A percentile compares a stretch with the other conserved stretches of the same genome.
phyloP scores from a whole-genome alignment of 148 eudicot genomes.

The Rheum nobile region DNA sequence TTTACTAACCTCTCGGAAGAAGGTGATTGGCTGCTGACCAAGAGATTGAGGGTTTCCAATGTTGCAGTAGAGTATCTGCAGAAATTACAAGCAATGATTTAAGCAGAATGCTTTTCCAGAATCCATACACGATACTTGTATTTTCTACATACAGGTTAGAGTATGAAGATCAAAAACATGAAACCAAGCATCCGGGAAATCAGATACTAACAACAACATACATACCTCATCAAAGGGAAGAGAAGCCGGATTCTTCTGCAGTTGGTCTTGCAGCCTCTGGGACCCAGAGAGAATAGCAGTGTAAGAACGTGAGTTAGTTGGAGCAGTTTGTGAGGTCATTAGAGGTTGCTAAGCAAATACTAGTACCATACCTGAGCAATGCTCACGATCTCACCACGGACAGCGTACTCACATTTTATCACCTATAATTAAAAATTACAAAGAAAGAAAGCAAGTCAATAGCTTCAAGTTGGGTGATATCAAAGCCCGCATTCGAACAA shows the following conservation, averaged over 20 bases:
- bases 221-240: constrained; percentile 89
- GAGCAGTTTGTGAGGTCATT: too few species aligned
- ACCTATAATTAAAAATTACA: background rate
- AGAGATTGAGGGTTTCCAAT: constrained; percentile 97
- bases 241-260: constrained; percentile 55
- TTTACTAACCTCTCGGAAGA: constrained; percentile 72
- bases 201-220: background rate
- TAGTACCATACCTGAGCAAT: background rate
- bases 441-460: background rate
- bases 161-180: background rate
- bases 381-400: constrained; percentile 9
- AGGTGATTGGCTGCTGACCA: constrained; percentile 82
- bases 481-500: too few species aligned
- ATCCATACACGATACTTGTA: background rate
- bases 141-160: background rate
- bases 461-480: too few species aligned
- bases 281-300: constrained; percentile 4
- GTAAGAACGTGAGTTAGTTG: background rate
- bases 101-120: background rate
- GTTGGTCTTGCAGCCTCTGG: constrained; percentile 75
- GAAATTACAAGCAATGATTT: constrained; percentile 4
- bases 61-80: constrained; percentile 84
- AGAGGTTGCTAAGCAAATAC: background rate
- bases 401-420: constrained; percentile 9
- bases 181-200: background rate